These are phyloP conservation scores for Thermothielavioides terrestris DNA, from an alignment of 495 filamentous ascomycete genomes.

Conservation along the genomic window DNA sequence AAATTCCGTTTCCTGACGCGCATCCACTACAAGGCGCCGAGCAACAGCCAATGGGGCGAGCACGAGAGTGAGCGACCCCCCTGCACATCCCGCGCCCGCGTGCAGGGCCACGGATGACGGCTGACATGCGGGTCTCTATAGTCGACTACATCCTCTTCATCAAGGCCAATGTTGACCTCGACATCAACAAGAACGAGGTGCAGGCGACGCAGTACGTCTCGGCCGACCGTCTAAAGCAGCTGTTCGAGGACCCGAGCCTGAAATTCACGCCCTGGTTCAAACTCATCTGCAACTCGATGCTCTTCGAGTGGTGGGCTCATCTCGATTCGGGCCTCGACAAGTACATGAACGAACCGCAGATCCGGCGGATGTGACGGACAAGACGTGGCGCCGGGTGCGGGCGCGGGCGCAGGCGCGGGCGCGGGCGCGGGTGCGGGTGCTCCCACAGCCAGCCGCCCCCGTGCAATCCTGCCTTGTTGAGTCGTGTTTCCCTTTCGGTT, in stretches of 20 bases:
- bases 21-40: conserved; percentile 97
- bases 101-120: neutral
- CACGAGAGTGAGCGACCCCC: conserved; percentile 76
- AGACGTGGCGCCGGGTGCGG: neutral
- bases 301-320: conserved; percentile 97
- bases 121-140: conserved; percentile 28
- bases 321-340: conserved; percentile 72
- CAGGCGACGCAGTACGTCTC: conserved; percentile 75
- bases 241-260: conserved; percentile 71
- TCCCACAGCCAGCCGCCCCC: neutral
- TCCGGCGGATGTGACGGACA: conserved; percentile 62
- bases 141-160: conserved; percentile 99
- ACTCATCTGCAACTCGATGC: conserved; percentile 93
- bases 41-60: conserved; percentile 97
- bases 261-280: conserved; percentile 99
- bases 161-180: conserved; percentile 78
- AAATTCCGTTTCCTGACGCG: conserved; percentile 89
- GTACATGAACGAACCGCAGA: conserved; percentile 77
- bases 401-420: too few relatives aligned
- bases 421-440: neutral
- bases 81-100: neutral
- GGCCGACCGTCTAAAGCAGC: conserved; percentile 68
- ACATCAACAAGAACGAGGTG: conserved; percentile 80
- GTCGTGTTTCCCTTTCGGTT: conserved; percentile 2
- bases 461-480: neutral